A percentile compares a stretch with the other conserved stretches of the same genome.
Conservation (phyloP, 345 rosid species). For the Geranium brycei region DNA sequence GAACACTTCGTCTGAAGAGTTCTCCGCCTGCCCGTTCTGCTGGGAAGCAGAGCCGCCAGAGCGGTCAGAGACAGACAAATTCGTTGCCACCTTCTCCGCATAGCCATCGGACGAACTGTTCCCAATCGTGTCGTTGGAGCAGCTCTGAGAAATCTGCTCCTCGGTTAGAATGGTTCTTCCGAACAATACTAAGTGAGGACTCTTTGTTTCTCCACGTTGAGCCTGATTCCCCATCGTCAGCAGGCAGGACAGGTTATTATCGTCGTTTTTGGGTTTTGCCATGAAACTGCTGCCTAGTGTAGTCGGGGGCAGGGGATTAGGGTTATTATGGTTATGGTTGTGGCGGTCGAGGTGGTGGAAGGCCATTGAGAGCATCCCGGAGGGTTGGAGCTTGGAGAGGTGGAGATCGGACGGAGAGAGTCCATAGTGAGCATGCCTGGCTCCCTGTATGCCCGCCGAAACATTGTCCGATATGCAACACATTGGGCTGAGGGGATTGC, state of each 20-base stretch:
- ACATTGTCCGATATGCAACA: slow-evolving; percentile 54
- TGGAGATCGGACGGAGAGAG: slow-evolving; percentile 59
- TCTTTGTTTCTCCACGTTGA: slow-evolving; percentile 25
- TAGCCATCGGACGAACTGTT: slow-evolving; percentile 39
- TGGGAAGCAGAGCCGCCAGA: slow-evolving; percentile 22
- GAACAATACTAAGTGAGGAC: slow-evolving; percentile 67
- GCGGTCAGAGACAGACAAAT: slow-evolving; percentile 51
- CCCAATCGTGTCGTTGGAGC: slow-evolving; percentile 42
- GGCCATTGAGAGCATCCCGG: slow-evolving; percentile 31
- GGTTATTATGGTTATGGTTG: too few relatives aligned
- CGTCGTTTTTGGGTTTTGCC: slow-evolving; percentile 16
- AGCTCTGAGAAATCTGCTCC: slow-evolving; percentile 48
- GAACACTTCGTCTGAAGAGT: slow-evolving; percentile 60
- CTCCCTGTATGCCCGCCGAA: slow-evolving; percentile 99
- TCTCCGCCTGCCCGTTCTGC: slow-evolving; percentile 20
- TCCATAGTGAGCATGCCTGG: slow-evolving; percentile 96
- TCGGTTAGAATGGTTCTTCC: slow-evolving; percentile 68
- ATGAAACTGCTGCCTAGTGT: slow-evolving; percentile 14
- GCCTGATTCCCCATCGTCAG: slow-evolving; percentile 50
- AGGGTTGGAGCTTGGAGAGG: slow-evolving; percentile 37
- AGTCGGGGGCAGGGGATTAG: slow-evolving; percentile 12
- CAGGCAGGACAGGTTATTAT: slow-evolving; percentile 39
- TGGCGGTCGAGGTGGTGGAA: slow-evolving; percentile 28
- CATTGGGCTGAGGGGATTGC: slow-evolving; percentile 50
- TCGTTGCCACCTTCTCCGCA: slow-evolving; percentile 27